These are phyloP conservation scores for Euphrasia arctica DNA, from an alignment of 305 asterid genomes.

Conservation along the genomic window DNA sequence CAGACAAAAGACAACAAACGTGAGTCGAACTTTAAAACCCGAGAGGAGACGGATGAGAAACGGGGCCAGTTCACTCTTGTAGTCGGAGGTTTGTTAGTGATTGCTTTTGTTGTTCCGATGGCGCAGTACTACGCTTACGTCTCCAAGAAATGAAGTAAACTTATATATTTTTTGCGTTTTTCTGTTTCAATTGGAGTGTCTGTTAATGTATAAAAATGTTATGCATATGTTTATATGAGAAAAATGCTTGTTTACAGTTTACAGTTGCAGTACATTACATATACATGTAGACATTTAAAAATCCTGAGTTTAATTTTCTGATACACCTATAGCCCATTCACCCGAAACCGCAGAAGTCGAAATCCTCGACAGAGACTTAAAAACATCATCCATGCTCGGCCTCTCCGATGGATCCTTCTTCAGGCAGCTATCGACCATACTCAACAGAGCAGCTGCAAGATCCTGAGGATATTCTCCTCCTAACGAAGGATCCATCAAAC, in stretches of 20 bases:
- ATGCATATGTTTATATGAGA: conserved; percentile 36
- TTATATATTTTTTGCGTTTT: conserved; percentile 11
- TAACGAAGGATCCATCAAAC: conserved; percentile 55
- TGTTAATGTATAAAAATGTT: conserved; percentile 41
- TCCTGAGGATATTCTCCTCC: conserved; percentile 53
- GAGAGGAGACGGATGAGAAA: conserved; percentile 96
- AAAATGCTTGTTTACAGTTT: conserved; percentile 23
- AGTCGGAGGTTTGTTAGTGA: conserved; percentile 95
- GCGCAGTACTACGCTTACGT: conserved; percentile 96
- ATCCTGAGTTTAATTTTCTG: conserved; percentile 13
- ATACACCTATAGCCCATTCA: conserved; percentile 46
- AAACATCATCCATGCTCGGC: conserved; percentile 64
- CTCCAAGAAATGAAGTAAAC: conserved; percentile 69
- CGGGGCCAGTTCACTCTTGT: conserved; percentile 96
- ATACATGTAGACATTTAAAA: no score
- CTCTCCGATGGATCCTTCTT: conserved; percentile 61
- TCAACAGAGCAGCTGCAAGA: conserved; percentile 40
- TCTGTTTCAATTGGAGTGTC: conserved; percentile 32
- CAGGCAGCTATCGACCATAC: conserved; percentile 53
- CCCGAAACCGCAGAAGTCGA: conserved; percentile 45
- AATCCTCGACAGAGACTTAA: conserved; percentile 55
- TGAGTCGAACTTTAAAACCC: conserved; percentile 91
- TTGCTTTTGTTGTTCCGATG: conserved; percentile 99
- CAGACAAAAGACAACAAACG: conserved; percentile 64
- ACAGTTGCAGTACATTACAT: no score